Conservation (phyloP, 179 eudicot genomes). For the Drosera spatulata region DNA sequence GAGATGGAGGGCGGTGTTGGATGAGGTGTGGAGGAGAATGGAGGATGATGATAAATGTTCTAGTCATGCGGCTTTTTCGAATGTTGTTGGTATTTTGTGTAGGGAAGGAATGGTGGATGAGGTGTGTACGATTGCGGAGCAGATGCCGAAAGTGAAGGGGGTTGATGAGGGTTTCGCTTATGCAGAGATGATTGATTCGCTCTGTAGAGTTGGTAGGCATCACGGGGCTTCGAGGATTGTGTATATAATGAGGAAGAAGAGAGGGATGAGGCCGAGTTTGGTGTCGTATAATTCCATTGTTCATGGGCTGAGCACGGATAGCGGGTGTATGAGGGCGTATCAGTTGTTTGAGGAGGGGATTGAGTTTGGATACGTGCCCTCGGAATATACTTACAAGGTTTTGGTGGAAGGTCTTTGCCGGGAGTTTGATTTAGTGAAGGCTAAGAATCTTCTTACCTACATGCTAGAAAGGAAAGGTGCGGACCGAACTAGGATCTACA, state of each 20-base stretch:
- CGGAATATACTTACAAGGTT: constrained; percentile 65
- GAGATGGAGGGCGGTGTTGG: constrained; percentile 11
- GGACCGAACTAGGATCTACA: constrained; percentile 47
- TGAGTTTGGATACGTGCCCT: constrained; percentile 55
- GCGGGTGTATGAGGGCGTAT: constrained; percentile 83
- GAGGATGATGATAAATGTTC: constrained; percentile 11
- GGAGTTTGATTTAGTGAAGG: constrained; percentile 26
- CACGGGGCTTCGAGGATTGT: constrained; percentile 43
- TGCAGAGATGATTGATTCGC: constrained; percentile 69
- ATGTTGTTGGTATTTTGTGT: constrained; percentile 56
- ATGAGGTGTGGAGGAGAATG: constrained; percentile 29
- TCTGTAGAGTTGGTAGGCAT: constrained; percentile 28
- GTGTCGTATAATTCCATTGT: constrained; percentile 63
- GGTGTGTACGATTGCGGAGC: constrained; percentile 32
- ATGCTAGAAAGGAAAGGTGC: constrained; percentile 38
- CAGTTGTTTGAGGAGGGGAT: constrained; percentile 83
- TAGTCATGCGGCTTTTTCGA: constrained; percentile 67
- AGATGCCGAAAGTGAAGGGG: constrained; percentile 33
- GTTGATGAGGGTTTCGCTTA: constrained; percentile 55
- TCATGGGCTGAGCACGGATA: constrained; percentile 62
- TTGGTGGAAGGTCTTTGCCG: constrained; percentile 64
- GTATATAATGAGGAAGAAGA: constrained; percentile 50
- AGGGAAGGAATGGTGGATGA: constrained; percentile 50
- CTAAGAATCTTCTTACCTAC: constrained; percentile 27
- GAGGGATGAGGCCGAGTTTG: constrained; percentile 55